Conservation (phyloP, 2,329 filamentous ascomycete genomes). For the Aureobasidium mangrovei region DNA sequence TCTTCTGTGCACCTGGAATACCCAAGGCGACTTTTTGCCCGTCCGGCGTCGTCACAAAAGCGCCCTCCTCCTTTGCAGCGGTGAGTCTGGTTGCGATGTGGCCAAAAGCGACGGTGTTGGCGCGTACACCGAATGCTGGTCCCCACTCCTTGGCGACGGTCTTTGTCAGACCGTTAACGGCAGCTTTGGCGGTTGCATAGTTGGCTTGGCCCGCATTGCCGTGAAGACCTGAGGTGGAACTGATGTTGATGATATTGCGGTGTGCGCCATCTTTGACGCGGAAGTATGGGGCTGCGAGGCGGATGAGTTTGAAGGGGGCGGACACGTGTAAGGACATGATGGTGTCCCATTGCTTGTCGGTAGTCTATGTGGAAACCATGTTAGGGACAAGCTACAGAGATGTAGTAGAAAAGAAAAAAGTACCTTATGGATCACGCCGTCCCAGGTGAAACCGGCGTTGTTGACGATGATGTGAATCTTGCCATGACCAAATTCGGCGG, state of each 20-base stretch:
- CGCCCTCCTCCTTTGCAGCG: slow-evolving; percentile 74
- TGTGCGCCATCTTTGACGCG: slow-evolving; percentile 74
- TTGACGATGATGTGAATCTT: slow-evolving; percentile 91
- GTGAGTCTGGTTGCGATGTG: slow-evolving; percentile 73
- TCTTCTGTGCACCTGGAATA: slow-evolving; percentile 56
- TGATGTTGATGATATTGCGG: slow-evolving; percentile 75
- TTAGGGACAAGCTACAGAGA: no score
- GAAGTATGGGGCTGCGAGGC: slow-evolving; percentile 77
- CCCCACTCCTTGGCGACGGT: slow-evolving; percentile 91
- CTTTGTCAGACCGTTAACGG: slow-evolving; percentile 73
- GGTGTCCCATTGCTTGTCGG: slow-evolving; percentile 84
- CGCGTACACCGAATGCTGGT: slow-evolving; percentile 68
- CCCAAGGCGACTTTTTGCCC: slow-evolving; percentile 68
- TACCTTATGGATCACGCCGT: slow-evolving; percentile 80
- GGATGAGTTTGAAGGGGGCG: slow-evolving; percentile 74
- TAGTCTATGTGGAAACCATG: slow-evolving; percentile 45
- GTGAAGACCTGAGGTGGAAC: slow-evolving; percentile 69
- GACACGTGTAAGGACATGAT: slow-evolving; percentile 78
- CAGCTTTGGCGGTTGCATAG: slow-evolving; percentile 78
- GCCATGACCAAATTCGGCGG: slow-evolving; percentile 71
- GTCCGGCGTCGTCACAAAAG: slow-evolving; percentile 65
- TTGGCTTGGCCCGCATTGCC: slow-evolving; percentile 90
- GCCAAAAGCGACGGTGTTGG: slow-evolving; percentile 79
- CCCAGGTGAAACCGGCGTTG: slow-evolving; percentile 89
- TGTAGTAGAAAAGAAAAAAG: not conserved